Conservation (phyloP, 202 grass and related monocot genomes). For the Eragrostis tef region DNA sequence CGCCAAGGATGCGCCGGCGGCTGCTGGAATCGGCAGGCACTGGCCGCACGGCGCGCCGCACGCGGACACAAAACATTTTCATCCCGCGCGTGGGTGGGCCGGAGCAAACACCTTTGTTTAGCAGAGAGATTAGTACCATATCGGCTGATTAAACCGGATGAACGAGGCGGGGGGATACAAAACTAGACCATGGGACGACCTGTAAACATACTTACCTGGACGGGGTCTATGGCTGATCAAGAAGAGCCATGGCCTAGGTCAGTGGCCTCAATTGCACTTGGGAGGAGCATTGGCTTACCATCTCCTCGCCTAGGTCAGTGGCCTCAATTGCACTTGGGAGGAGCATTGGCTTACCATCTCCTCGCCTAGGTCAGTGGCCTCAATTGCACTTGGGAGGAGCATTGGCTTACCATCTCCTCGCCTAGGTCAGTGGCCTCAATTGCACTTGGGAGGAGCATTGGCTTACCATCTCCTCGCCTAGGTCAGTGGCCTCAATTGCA, state of each 20-base stretch:
- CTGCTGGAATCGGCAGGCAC: no score
- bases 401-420: conserved; percentile 54
- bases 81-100: no score
- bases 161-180: not conserved
- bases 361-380: no score
- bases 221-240: conserved; percentile 48
- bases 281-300: conserved; percentile 52
- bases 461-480: conserved; percentile 56
- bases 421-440: conserved; percentile 36
- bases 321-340: conserved; percentile 48
- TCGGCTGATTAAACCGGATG: not conserved
- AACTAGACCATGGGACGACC: not conserved
- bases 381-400: conserved; percentile 49
- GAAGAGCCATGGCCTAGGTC: conserved; percentile 49
- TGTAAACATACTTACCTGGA: conserved; percentile 55
- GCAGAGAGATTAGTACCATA: not conserved
- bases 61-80: no score
- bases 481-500: conserved; percentile 52
- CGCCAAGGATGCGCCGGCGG: no score
- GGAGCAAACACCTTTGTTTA: no score
- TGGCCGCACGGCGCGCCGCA: no score
- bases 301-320: no score
- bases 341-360: conserved; percentile 56
- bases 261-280: conserved; percentile 46
- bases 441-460: conserved; percentile 51